Conservation (phyloP, 2,329 filamentous ascomycete genomes). For the Colletotrichum neosansevieriae region DNA sequence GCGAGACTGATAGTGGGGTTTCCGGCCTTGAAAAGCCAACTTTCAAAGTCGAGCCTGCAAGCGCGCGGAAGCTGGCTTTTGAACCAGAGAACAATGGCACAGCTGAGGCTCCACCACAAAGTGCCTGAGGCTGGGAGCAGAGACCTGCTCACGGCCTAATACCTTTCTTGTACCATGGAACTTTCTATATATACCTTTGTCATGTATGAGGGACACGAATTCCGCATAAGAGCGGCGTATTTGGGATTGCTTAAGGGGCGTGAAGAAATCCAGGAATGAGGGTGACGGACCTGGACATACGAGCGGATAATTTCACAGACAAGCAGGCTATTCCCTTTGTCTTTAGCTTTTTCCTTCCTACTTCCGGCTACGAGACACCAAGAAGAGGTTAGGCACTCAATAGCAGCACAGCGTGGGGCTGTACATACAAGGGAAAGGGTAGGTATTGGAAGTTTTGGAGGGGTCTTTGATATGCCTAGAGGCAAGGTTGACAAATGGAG, state of each 20-base stretch:
- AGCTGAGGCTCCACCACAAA: constrained; percentile 45
- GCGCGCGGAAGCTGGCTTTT: constrained; percentile 42
- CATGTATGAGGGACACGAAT: constrained; percentile 41
- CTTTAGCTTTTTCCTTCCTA: constrained; percentile 9
- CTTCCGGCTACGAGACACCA: neutral
- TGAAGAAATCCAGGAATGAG: constrained; percentile 25
- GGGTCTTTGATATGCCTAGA: constrained; percentile 32
- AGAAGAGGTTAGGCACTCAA: constrained; percentile 7
- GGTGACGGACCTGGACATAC: constrained; percentile 33
- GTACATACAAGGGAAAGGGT: constrained; percentile 16
- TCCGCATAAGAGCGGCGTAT: constrained; percentile 40
- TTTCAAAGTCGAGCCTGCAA: constrained; percentile 49
- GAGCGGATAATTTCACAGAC: constrained; percentile 37
- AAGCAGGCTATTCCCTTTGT: constrained; percentile 39
- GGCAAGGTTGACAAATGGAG: constrained; percentile 36
- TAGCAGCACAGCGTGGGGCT: constrained; percentile 12
- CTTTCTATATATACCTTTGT: constrained; percentile 41
- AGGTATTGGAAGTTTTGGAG: constrained; percentile 9
- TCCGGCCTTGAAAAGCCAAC: constrained; percentile 56
- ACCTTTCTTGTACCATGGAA: constrained; percentile 39
- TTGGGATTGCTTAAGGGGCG: constrained; percentile 35
- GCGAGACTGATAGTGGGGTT: constrained; percentile 57
- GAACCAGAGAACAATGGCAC: constrained; percentile 46
- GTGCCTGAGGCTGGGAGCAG: constrained; percentile 44
- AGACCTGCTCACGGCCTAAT: constrained; percentile 6